Percentiles rank a stretch among this genome's conserved stretches.
Evolutionary conservation across 1,284 basidiomycete genomes (phyloP).

Genomic region (Quambalaria eucalypti): DNA sequence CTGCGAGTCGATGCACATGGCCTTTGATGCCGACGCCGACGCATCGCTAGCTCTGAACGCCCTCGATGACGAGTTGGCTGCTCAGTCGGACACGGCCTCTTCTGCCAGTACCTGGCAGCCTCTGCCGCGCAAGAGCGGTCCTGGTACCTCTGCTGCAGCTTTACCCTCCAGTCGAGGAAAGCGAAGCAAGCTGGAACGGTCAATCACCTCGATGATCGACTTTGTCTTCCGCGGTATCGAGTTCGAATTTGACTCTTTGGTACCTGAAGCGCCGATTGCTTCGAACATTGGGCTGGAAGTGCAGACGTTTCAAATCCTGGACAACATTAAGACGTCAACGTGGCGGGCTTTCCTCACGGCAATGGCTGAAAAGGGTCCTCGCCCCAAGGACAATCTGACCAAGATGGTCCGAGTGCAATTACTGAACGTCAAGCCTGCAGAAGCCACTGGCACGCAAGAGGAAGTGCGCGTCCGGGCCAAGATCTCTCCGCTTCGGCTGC

Average conservation of each 20-base stretch:
- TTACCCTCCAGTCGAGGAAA: neutral
- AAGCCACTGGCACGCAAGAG: constrained; percentile 46
- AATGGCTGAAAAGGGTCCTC: constrained; percentile 43
- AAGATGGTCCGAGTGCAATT: constrained; percentile 87
- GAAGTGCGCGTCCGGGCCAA: constrained; percentile 64
- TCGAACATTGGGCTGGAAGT: constrained; percentile 23
- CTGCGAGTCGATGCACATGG: constrained; percentile 76
- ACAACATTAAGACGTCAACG: constrained; percentile 95
- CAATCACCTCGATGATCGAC: constrained; percentile 72
- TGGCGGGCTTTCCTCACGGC: constrained; percentile 90
- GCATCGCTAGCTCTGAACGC: constrained; percentile 64
- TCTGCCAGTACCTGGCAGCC: constrained; percentile 31
- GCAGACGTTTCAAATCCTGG: constrained; percentile 72
- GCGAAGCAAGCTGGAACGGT: constrained; percentile 60
- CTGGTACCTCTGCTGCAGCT: neutral
- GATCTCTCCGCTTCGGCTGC: constrained; percentile 64
- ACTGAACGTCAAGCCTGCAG: constrained; percentile 10
- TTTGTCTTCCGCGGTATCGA: constrained; percentile 63
- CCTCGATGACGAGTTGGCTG: constrained; percentile 72
- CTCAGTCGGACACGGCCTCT: constrained; percentile 42
- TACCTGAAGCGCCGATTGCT: constrained; percentile 12
- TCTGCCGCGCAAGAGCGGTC: constrained; percentile 9
- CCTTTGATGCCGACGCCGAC: constrained; percentile 20
- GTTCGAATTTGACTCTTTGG: constrained; percentile 47
- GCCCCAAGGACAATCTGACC: constrained; percentile 77